Conservation (phyloP, 257 asterid species). For the Ilex aquifolium region DNA sequence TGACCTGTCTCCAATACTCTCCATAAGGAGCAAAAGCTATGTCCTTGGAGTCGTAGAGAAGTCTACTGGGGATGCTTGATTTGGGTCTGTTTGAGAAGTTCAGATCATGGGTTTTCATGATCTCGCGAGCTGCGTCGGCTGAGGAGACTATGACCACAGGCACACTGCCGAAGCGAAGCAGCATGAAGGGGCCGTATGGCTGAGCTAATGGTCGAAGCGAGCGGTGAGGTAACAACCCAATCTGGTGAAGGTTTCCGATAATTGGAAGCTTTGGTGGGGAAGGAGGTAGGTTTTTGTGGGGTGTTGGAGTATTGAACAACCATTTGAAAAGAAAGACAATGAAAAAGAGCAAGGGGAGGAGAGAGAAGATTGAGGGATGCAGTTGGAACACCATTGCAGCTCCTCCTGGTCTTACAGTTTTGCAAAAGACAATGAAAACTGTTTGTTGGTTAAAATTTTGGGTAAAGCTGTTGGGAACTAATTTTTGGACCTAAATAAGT, state of each 20-base stretch:
- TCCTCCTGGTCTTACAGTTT: too few species aligned
- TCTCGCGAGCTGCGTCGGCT: constrained; percentile 25
- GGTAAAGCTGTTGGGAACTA: too few species aligned
- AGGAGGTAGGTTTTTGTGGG: constrained; percentile 7
- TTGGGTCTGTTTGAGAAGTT: constrained; percentile 36
- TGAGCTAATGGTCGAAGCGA: constrained; percentile 26
- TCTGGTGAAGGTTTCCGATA: constrained; percentile 36
- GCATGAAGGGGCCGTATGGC: constrained; percentile 37
- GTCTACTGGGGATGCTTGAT: constrained; percentile 9
- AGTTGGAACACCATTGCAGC: not conserved
- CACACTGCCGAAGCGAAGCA: constrained; percentile 33
- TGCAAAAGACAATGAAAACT: too few species aligned
- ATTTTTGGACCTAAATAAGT: too few species aligned
- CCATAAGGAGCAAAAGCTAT: constrained; percentile 30
- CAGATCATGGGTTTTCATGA: constrained; percentile 36
- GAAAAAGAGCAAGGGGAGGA: constrained; percentile 3
- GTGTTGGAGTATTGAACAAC: constrained; percentile 4
- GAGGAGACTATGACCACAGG: constrained; percentile 43
- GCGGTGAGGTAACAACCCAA: constrained; percentile 34
- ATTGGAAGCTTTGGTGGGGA: too few species aligned
- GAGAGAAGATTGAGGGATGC: not conserved
- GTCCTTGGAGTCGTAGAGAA: constrained; percentile 22
- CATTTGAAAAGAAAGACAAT: constrained; percentile 13
- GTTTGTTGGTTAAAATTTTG: too few species aligned
- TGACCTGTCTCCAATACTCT: constrained; percentile 38